Evolutionary conservation across 202 grass and related monocot species (phyloP), one percentile per base, ranked within the genome.

Genomic region (Zizania palustris): DNA sequence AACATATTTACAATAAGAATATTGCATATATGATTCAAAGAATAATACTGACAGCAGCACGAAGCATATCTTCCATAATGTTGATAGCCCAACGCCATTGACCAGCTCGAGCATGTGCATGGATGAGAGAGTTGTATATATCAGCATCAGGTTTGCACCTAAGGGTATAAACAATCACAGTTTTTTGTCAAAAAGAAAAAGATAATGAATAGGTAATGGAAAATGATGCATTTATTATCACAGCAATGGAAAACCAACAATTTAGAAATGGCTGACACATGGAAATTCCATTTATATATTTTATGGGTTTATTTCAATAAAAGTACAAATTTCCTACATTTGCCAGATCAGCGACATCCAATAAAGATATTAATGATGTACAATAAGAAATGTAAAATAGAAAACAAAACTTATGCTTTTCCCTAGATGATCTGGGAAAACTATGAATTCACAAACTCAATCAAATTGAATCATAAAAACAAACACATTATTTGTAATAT

Each of bases 11-110:
- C 3, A 45, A 58, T 9, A 80, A 42, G 5, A 49, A 63, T 63
- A 63, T 53, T 68, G 68, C 45, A 65, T 68, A 39, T 67, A 61
- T 60, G 35, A n/a, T 67, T 69, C 21, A 86, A 16, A 60, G 36
- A 78, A 82, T n/a, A 83, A 56, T 81, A 90, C 90, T 80, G 67
- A 97, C 93, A 93, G 86, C 74, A 83, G 86, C 83, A 83, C 83
- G 88, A 84, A 93, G 93, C 93, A 93, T 97, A 82, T 97, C 90
- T 80, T 97, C 93, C 90, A 93, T 89, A 77, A 97, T 97, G 87
- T 93, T 97, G 73, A 91, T 82, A 62, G 93, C 83, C 93, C 90
- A 97, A 51, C 80, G 86, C 93, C 93, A 97, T 20, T 93, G 90
- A 70, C 93, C 90, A 81, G 73, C 83, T 84, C 88, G 90, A 80